A percentile compares a stretch with the other conserved stretches of the same genome.
These are phyloP conservation scores for Nidularia sp. DNA, from an alignment of 768 basidiomycete genomes.

Conservation along the genomic window DNA sequence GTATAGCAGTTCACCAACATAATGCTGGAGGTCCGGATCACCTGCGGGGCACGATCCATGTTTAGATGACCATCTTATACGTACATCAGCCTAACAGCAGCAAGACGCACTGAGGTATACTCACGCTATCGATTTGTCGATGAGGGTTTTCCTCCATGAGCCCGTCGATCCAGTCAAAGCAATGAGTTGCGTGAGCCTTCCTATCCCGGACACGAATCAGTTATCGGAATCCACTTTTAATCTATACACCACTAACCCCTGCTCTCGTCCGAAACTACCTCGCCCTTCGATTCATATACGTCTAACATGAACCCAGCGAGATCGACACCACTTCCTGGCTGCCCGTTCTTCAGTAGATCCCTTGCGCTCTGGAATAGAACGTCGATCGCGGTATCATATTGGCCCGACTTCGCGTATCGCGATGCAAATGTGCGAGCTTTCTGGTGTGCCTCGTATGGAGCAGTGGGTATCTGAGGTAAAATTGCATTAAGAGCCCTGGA, in stretches of 20 bases:
- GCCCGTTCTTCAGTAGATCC: conserved; percentile 83
- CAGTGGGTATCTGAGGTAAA: conserved; percentile 62
- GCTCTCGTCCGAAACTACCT: conserved; percentile 70
- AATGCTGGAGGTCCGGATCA: conserved; percentile 84
- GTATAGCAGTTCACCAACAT: conserved; percentile 83
- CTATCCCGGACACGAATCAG: conserved; percentile 35
- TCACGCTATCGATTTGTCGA: conserved; percentile 81
- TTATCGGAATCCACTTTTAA: background rate
- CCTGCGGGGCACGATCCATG: conserved; percentile 78
- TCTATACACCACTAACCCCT: conserved; percentile 54
- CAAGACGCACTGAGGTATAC: conserved; percentile 18
- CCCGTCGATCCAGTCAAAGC: conserved; percentile 78
- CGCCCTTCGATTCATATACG: conserved; percentile 74
- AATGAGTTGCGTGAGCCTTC: conserved; percentile 86
- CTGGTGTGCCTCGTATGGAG: conserved; percentile 94
- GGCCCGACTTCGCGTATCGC: conserved; percentile 74
- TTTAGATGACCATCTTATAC: conserved; percentile 79
- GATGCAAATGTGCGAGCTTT: conserved; percentile 95
- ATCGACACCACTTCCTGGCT: conserved; percentile 89
- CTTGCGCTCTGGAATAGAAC: conserved; percentile 89
- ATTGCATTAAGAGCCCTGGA: conserved; percentile 72
- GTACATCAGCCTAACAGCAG: conserved; percentile 6
- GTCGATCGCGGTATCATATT: conserved; percentile 85
- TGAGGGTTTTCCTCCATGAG: conserved; percentile 86
- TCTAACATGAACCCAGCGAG: conserved; percentile 76